These are phyloP conservation scores for Mentha longifolia DNA, from an alignment of 257 asterid genomes.

Conservation along the genomic window DNA sequence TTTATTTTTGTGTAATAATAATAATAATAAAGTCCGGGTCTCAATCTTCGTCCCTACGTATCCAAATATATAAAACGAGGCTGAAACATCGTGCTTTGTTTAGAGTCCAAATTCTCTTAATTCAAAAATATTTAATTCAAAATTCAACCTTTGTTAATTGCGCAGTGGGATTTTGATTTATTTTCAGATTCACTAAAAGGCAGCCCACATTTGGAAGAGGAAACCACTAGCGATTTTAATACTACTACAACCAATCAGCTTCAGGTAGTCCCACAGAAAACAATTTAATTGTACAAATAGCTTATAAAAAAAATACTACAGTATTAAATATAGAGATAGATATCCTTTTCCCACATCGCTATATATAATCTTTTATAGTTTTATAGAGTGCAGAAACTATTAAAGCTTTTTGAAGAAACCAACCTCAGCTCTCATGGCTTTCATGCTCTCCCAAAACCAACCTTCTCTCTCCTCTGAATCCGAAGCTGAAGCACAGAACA, in stretches of 20 bases:
- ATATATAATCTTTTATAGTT: constrained; percentile 1
- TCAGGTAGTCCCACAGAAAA: not conserved
- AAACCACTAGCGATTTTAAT: constrained; percentile 31
- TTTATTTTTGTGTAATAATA: too few relatives aligned
- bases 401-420: too few relatives aligned
- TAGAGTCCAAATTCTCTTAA: not conserved
- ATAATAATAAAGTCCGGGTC: too few relatives aligned
- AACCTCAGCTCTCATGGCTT: constrained; percentile 40
- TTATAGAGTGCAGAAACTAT: too few relatives aligned
- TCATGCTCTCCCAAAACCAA: constrained; percentile 41
- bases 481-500: constrained; percentile 13
- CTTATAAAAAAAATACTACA: too few relatives aligned
- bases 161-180: constrained; percentile 21
- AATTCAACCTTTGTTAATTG: not conserved
- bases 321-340: too few relatives aligned
- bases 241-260: constrained; percentile 27
- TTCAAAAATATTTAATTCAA: not conserved
- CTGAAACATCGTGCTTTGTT: not conserved
- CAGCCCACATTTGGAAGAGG: constrained; percentile 26
- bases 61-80: not conserved
- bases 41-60: not conserved
- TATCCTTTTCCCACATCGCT: not conserved
- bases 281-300: too few relatives aligned
- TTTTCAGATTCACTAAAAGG: constrained; percentile 13
- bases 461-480: constrained; percentile 34